These are phyloP conservation scores for Psilocybe sp. DNA, from an alignment of 768 basidiomycete genomes.

Conservation along the genomic window DNA sequence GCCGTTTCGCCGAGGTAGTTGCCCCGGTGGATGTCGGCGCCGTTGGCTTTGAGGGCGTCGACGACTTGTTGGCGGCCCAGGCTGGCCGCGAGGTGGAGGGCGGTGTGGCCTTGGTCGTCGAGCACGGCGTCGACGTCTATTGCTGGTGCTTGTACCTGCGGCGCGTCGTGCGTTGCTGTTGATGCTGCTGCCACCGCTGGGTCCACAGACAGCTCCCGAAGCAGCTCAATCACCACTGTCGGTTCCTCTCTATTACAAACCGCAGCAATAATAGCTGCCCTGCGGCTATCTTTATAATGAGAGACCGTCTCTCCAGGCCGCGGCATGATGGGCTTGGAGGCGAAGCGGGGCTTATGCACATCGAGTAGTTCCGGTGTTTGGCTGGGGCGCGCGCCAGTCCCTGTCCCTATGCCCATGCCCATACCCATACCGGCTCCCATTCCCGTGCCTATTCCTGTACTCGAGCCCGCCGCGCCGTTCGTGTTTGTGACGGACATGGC, in stretches of 20 bases:
- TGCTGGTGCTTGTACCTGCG: slow-evolving; percentile 2
- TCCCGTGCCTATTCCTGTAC: no score
- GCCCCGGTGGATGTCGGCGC: slow-evolving; percentile 88
- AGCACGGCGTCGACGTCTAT: slow-evolving; percentile 80
- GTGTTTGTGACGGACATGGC: slow-evolving; percentile 31
- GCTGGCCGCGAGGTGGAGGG: slow-evolving; percentile 90
- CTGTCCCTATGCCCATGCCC: neutral
- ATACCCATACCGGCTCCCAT: no score
- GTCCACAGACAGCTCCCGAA: slow-evolving; percentile 60
- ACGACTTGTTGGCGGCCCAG: slow-evolving; percentile 70
- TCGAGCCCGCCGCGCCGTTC: no score
- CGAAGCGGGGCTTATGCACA: slow-evolving; percentile 52
- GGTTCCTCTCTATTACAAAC: slow-evolving; percentile 75
- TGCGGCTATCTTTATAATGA: slow-evolving; percentile 51
- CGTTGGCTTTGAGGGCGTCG: slow-evolving; percentile 65
- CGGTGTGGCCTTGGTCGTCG: slow-evolving; percentile 93
- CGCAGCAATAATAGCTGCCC: slow-evolving; percentile 59
- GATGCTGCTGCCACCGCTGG: slow-evolving; percentile 33
- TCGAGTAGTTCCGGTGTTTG: slow-evolving; percentile 37
- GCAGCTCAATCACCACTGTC: slow-evolving; percentile 51
- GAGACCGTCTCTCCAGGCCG: slow-evolving; percentile 52
- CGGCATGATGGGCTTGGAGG: slow-evolving; percentile 59
- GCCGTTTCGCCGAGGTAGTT: slow-evolving; percentile 95
- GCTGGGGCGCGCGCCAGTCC: slow-evolving; percentile 31
- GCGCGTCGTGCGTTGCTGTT: no score